Evolutionary conservation across 495 filamentous ascomycete species (phyloP).

Genomic region (Hypomontagnella submonticulosa): DNA sequence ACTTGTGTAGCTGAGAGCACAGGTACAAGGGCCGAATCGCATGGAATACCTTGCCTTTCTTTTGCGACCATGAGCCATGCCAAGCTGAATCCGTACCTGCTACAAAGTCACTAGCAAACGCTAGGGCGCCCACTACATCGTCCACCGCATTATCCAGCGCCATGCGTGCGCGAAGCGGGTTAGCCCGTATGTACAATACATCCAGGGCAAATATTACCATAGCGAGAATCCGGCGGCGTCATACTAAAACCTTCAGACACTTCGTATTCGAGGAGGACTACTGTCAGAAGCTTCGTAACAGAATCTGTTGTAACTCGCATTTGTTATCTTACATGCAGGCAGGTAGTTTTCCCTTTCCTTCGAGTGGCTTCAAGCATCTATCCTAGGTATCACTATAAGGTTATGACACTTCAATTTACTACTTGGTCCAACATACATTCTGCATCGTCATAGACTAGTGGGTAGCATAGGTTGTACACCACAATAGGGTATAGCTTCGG

Average conservation of each 20-base stretch:
- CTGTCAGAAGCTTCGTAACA: slow-evolving; percentile 28
- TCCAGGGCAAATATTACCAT: slow-evolving; percentile 19
- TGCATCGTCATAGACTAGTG: slow-evolving; percentile 13
- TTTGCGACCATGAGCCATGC: slow-evolving; percentile 1
- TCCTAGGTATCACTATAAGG: too few relatives aligned
- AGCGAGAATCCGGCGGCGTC: slow-evolving; percentile 12
- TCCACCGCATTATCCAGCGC: slow-evolving; percentile 2
- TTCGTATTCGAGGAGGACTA: slow-evolving; percentile 37
- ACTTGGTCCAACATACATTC: slow-evolving; percentile 1
- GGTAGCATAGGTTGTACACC: slow-evolving; percentile 20
- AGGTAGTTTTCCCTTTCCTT: slow-evolving; percentile 8
- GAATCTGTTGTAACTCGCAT: slow-evolving; percentile 17
- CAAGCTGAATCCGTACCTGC: slow-evolving; percentile 24
- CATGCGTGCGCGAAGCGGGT: slow-evolving; percentile 21
- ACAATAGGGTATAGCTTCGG: slow-evolving; percentile 35
- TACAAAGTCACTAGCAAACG: slow-evolving; percentile 19
- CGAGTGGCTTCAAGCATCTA: not conserved
- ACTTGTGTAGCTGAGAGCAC: not conserved
- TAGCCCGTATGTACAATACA: slow-evolving; percentile 18
- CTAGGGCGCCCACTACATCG: slow-evolving; percentile 19
- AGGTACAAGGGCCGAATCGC: slow-evolving; percentile 1
- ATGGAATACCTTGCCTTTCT: slow-evolving; percentile 3
- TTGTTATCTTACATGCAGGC: not conserved
- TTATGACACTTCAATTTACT: not conserved
- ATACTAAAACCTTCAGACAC: slow-evolving; percentile 20